A percentile compares a stretch with the other conserved stretches of the same genome.
Evolutionary conservation across 306 rosid genomes (phyloP).

Genomic region (Prunus padus): DNA sequence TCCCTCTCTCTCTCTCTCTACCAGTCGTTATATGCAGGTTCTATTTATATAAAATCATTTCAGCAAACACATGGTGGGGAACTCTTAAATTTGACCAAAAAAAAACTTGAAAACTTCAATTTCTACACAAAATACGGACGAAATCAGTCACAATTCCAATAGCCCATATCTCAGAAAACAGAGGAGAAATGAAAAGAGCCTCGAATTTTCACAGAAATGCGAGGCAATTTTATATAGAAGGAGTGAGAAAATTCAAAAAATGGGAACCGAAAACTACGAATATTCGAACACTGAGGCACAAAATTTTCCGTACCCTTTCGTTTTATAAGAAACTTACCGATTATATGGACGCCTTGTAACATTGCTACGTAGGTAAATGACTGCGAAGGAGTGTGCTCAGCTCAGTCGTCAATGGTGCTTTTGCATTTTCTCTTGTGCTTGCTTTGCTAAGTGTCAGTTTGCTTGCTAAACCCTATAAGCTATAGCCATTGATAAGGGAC

Average conservation of each 20-base stretch:
- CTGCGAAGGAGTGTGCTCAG: not conserved
- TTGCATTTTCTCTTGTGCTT: conserved; percentile 25
- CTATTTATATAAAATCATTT: conserved; percentile 5
- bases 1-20: not conserved
- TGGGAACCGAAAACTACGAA: not conserved
- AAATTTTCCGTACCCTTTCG: not conserved
- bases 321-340: conserved; percentile 33
- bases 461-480: not conserved
- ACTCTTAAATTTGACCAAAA: not conserved
- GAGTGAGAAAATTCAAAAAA: not conserved
- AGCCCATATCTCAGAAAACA: not conserved
- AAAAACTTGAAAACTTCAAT: not conserved
- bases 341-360: conserved; percentile 51
- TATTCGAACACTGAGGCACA: not conserved
- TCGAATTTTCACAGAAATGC: not conserved
- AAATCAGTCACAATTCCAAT: not conserved
- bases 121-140: not conserved
- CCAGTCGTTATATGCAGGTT: not conserved
- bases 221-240: not conserved
- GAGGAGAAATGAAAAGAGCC: not conserved
- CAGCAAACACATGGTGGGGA: conserved; percentile 28
- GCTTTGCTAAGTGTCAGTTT: not conserved
- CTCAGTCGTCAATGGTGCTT: conserved; percentile 32
- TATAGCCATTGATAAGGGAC: conserved; percentile 50
- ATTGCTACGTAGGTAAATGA: conserved; percentile 25